Base-by-base conservation (phyloP, 768 basidiomycete genomes). In the Suillus paluster region DNA sequence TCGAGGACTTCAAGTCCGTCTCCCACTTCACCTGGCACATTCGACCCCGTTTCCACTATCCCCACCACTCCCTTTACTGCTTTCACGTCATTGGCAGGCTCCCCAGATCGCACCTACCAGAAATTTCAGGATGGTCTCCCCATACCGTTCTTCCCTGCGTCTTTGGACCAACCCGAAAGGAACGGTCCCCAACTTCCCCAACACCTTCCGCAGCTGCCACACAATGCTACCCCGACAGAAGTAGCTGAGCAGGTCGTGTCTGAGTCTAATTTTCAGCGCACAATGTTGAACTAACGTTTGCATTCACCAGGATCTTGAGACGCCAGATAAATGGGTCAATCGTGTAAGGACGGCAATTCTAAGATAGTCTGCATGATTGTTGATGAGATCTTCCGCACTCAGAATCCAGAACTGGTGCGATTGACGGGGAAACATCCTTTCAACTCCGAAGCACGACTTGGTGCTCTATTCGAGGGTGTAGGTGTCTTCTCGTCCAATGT, bases 351-450 rank as follows among this genome's bases (percentile, higher is more conserved):
- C n/a, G 52, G 53, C 4, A 21, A 27, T 19, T n/a, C 39, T 6
- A 39, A 46, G 23, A 42, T 19, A 33, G n/a, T 23, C 11, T 27
- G 23, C 6, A 11, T 39, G 17, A 39, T 14, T 21, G 12, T 25
- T 59, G 42, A 53, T 25, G 7, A 39, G 1, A 36, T 39, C 19
- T 30, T 39, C 33, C 21, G n/a, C 12, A 19, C 53, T n/a, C 36
- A 76, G 65, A 70, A 80, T 48, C 73, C 77, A 0, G 63, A 67
- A 30, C 77, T 86, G 48, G 72, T 86, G 25, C 79, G 84, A 3
- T 66, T 86, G 57, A 88, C 86, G 5, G 84, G 84, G 27, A 81
- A 83, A 63, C 87, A 87, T 68, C 87, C 87, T 1, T 86, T 87
- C 78, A 89, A 88, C 69, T 65, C 71, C 34, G 87, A 88, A 68